Evolutionary conservation across 345 rosid species (phyloP), one percentile per base, ranked within the genome.

Genomic region (Melastoma malabathricum): DNA sequence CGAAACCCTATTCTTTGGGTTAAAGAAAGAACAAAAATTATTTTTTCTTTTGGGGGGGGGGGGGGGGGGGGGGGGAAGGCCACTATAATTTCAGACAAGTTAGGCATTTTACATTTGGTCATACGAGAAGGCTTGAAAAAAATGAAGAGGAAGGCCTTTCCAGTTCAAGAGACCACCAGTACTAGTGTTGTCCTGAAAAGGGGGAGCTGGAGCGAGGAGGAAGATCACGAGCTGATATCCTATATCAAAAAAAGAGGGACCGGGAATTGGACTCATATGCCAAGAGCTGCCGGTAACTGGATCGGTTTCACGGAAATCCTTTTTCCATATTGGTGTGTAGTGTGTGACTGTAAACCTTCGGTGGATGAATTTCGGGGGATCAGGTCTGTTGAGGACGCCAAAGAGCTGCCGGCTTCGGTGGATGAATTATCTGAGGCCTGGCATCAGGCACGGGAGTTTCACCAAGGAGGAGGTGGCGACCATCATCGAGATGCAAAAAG

Each of bases 201-300:
- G 51, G 57, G 64, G 10, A 29, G 45, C 5, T 59, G 64, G 64
- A 25, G 50, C 20, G 23, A 44, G 1, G 64, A 46, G 12, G 64
- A 60, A 46, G 64, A 60, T 52, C 16, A 18, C 34, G 52, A 51
- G 57, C 19, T 59, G 51, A 47, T 53, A 15, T 56, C 51, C 8
- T 59, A 59, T 10, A 52, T 59, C 18, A 46, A 45, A 19, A 51
- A 44, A 16, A 39, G 46, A 34, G 57, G 57, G 27, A 52, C 46
- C 44, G 45, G 64, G 56, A 52, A 60, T 46, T 60, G 64, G 64
- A 52, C 46, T 38, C 44, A 54, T 12, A 46, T 59, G 57, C 51
- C 64, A 13, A 54, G 19, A n/a, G 44, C 45, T 6, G 64, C 64
- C 7, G 64, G 64, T 60, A 29, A 14, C 14, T 18, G 34, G n/a